These are phyloP conservation scores for Areca catechu DNA, from an alignment of 176 grass and related monocot species.

Conservation along the genomic window DNA sequence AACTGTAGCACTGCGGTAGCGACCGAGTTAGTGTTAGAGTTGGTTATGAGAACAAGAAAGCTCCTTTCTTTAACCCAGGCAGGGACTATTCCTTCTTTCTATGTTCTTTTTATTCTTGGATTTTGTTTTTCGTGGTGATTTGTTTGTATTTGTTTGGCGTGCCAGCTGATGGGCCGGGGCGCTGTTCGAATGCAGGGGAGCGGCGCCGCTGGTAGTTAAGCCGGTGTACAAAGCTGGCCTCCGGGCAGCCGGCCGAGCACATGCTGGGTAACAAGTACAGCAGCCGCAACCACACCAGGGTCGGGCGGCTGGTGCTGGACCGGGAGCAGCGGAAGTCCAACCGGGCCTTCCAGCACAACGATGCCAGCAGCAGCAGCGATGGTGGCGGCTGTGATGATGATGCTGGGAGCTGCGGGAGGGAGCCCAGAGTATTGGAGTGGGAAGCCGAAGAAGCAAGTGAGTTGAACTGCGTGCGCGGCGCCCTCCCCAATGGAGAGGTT, in stretches of 20 bases:
- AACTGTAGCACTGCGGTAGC: no score
- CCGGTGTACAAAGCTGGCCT: conserved; percentile 1
- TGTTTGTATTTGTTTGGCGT: background rate
- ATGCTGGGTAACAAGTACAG: conserved; percentile 28
- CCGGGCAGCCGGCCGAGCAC: conserved; percentile 8
- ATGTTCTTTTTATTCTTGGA: background rate
- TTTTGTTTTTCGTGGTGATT: background rate
- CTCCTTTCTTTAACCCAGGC: background rate
- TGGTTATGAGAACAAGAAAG: no score
- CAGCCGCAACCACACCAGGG: conserved; percentile 20
- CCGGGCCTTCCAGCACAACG: background rate
- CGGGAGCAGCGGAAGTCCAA: conserved; percentile 26
- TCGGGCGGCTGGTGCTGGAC: conserved; percentile 33
- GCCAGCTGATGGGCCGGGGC: background rate
- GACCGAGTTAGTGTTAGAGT: no score
- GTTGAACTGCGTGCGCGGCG: background rate
- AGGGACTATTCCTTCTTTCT: background rate
- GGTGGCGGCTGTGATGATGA: background rate
- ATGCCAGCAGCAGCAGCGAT: background rate
- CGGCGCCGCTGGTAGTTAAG: background rate
- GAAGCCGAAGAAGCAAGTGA: no score
- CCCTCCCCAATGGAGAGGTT: conserved; percentile 2
- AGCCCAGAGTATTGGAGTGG: background rate
- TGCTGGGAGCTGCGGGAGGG: background rate
- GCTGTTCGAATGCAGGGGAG: conserved; percentile 10